phyloP scores from a whole-genome alignment of 2,329 filamentous ascomycete genomes.

The Fusarium pseudoanthophilum region DNA sequence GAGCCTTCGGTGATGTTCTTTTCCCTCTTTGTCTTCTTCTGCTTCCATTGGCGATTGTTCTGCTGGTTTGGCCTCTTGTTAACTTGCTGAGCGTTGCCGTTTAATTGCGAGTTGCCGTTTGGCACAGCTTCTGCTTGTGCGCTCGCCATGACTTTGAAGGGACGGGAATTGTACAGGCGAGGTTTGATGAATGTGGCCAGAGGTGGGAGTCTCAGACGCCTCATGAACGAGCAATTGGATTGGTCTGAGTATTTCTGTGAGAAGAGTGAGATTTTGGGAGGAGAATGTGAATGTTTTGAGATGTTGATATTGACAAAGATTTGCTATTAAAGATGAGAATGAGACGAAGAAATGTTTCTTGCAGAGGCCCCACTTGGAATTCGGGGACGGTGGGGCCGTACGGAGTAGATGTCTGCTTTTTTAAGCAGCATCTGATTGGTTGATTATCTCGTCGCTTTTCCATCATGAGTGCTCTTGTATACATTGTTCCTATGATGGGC shows the following conservation, averaged over 20 bases:
- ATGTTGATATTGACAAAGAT: slow-evolving; percentile 14
- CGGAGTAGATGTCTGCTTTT: slow-evolving; percentile 21
- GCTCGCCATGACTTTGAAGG: slow-evolving; percentile 42
- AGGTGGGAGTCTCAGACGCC: slow-evolving; percentile 29
- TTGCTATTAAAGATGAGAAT: slow-evolving; percentile 16
- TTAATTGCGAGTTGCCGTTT: slow-evolving; percentile 31
- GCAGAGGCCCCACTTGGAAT: slow-evolving; percentile 30
- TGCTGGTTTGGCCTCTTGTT: slow-evolving; percentile 44
- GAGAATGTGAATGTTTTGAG: neutral
- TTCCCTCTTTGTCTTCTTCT: slow-evolving; percentile 67
- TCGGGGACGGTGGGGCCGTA: slow-evolving; percentile 19
- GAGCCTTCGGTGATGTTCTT: slow-evolving; percentile 70
- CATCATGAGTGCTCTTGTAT: neutral
- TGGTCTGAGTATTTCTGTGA: neutral
- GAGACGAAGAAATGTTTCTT: slow-evolving; percentile 40
- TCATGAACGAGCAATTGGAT: slow-evolving; percentile 23
- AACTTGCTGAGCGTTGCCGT: slow-evolving; percentile 11
- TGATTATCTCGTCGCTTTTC: neutral
- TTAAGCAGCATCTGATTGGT: slow-evolving; percentile 30
- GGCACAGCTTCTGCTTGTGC: slow-evolving; percentile 25
- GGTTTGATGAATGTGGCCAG: slow-evolving; percentile 24
- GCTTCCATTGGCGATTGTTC: slow-evolving; percentile 47
- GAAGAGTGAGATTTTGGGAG: neutral
- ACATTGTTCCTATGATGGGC: neutral
- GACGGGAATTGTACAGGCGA: slow-evolving; percentile 26